These are phyloP conservation scores for Podospora comata DNA, from an alignment of 495 filamentous ascomycete species.

Conservation along the genomic window DNA sequence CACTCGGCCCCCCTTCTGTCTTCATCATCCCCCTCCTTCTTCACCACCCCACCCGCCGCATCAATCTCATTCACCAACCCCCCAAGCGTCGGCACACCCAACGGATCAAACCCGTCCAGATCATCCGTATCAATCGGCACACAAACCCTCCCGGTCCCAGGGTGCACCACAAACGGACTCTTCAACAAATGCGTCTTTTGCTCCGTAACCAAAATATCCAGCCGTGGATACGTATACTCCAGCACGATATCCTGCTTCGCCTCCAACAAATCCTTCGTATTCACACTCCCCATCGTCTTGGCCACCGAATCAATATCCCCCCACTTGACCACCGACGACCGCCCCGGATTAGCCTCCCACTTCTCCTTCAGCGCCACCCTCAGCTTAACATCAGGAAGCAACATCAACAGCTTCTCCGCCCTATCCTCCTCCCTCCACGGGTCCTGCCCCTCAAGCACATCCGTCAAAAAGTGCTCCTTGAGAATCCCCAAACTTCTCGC, in stretches of 20 bases:
- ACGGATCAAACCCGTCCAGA: slow-evolving; percentile 78
- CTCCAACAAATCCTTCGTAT: slow-evolving; percentile 66
- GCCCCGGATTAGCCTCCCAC: slow-evolving; percentile 79
- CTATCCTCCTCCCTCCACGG: slow-evolving; percentile 69
- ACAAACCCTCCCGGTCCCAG: slow-evolving; percentile 88
- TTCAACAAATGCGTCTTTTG: slow-evolving; percentile 97
- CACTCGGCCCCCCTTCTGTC: slow-evolving; percentile 66
- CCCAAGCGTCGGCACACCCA: slow-evolving; percentile 82
- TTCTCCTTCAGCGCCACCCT: slow-evolving; percentile 77
- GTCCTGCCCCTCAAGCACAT: slow-evolving; percentile 80
- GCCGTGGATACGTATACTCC: slow-evolving; percentile 96
- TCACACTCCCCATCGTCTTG: slow-evolving; percentile 64
- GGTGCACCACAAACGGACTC: slow-evolving; percentile 92
- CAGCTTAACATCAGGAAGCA: slow-evolving; percentile 74
- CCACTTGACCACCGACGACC: slow-evolving; percentile 79
- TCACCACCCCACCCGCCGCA: slow-evolving; percentile 62
- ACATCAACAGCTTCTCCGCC: slow-evolving; percentile 67
- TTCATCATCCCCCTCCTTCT: slow-evolving; percentile 33
- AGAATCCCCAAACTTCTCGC: slow-evolving; percentile 82
- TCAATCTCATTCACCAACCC: slow-evolving; percentile 78
- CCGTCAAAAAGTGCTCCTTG: slow-evolving; percentile 69
- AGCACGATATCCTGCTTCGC: slow-evolving; percentile 92
- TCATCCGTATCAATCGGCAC: slow-evolving; percentile 79
- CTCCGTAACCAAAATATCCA: slow-evolving; percentile 94
- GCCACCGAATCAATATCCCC: slow-evolving; percentile 85